Conservation (phyloP, 2,329 filamentous ascomycete genomes). For the Exophiala mesophila region DNA sequence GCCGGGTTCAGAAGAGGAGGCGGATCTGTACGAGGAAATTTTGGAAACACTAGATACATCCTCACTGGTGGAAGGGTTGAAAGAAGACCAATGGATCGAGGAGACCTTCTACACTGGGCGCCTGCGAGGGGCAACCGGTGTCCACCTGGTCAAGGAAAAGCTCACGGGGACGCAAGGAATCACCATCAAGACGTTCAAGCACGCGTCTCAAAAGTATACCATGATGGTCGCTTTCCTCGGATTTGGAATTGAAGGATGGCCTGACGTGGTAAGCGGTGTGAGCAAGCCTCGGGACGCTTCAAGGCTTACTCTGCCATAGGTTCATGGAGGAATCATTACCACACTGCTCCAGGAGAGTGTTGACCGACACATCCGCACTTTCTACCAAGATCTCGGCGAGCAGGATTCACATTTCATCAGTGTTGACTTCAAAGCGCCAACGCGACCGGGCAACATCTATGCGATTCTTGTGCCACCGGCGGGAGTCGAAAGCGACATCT, state of each 20-base stretch:
- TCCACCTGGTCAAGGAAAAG: conserved; percentile 35
- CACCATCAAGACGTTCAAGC: conserved; percentile 54
- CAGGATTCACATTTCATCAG: conserved; percentile 51
- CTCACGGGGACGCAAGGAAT: conserved; percentile 38
- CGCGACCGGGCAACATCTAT: conserved; percentile 59
- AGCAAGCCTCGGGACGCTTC: neutral
- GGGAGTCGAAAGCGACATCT: conserved; percentile 22
- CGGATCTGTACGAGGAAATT: conserved; percentile 29
- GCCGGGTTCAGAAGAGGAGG: conserved; percentile 35
- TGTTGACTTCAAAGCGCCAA: conserved; percentile 59
- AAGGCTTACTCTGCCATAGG: conserved; percentile 7
- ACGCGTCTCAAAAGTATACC: conserved; percentile 55
- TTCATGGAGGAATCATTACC: conserved; percentile 64
- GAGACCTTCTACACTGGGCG: conserved; percentile 30
- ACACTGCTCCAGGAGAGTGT: conserved; percentile 66
- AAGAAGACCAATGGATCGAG: conserved; percentile 34
- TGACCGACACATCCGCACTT: conserved; percentile 34
- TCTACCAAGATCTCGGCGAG: conserved; percentile 31
- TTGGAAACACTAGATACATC: conserved; percentile 32
- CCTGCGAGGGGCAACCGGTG: conserved; percentile 3
- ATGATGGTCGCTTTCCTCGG: conserved; percentile 63
- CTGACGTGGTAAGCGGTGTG: conserved; percentile 48
- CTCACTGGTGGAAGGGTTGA: conserved; percentile 35
- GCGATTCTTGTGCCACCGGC: conserved; percentile 45
- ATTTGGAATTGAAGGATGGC: conserved; percentile 62